Conservation (phyloP, 2,329 filamentous ascomycete species). For the Cladosporium cucumerinum region DNA sequence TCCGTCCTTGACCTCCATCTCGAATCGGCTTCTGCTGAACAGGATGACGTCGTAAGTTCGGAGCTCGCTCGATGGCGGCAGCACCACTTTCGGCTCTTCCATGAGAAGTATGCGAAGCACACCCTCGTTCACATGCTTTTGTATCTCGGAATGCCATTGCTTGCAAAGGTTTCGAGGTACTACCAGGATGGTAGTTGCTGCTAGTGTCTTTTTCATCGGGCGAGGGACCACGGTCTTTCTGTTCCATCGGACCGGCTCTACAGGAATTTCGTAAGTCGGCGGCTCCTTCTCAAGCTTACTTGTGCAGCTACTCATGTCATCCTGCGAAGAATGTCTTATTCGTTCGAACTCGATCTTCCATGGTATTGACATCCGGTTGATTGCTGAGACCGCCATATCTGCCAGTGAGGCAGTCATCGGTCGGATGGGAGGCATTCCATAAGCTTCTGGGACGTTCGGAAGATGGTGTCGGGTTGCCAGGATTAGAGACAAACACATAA, state of each 20-base stretch:
- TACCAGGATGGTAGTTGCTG: constrained; percentile 69
- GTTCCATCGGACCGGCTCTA: constrained; percentile 39
- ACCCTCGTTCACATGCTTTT: constrained; percentile 64
- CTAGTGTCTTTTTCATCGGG: constrained; percentile 58
- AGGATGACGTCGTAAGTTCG: constrained; percentile 71
- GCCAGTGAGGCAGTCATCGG: constrained; percentile 59
- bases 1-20: constrained; percentile 59
- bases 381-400: constrained; percentile 71
- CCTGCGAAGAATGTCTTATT: constrained; percentile 46
- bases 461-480: constrained; percentile 70
- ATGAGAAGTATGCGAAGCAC: constrained; percentile 63
- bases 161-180: constrained; percentile 78
- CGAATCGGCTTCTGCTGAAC: constrained; percentile 71
- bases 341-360: constrained; percentile 65
- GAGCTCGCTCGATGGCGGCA: constrained; percentile 60
- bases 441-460: constrained; percentile 62
- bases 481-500: constrained; percentile 73
- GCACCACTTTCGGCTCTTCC: constrained; percentile 46
- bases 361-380: constrained; percentile 64
- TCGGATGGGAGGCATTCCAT: constrained; percentile 45
- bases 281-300: constrained; percentile 45
- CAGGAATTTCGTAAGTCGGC: constrained; percentile 42
- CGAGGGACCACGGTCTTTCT: constrained; percentile 40
- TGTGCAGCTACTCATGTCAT: constrained; percentile 53
- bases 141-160: constrained; percentile 81